Evolutionary conservation across 2,329 filamentous ascomycete genomes (phyloP), one percentile per base, ranked within the genome.

Genomic region (Xylariaceae sp.): DNA sequence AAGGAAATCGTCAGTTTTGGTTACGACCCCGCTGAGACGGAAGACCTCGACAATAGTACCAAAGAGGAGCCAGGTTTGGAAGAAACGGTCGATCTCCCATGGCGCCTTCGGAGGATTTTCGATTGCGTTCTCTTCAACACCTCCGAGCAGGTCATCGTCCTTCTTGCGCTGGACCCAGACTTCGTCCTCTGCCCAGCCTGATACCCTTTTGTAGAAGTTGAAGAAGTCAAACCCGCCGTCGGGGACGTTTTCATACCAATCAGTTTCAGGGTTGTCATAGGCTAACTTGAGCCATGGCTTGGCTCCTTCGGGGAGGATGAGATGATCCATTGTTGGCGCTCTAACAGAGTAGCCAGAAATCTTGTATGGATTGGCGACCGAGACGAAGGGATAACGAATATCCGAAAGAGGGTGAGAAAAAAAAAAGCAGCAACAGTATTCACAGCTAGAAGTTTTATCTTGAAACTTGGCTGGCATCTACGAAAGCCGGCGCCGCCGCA

Each of bases 231-330:
- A 21, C 8, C 37, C 37, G 13, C 37, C 37, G 15, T 41, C 37
- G 37, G 37, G 37, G 18, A 41, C 15, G 18, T 41, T 41, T 18
- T 41, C 37, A 41, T 41, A 41, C 37, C 37, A 41, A 10, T 15
- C 37, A 41, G 11, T 7, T 24, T 41, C 37, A 18, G 16, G 37
- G 20, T 24, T 24, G 18, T 41, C 37, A 18, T 41, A 41, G 15
- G 37, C 37, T 9, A 41, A 24, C 20, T 41, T 41, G 37, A 41
- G 37, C 37, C 37, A 41, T 36, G 33, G 33, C 33, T 36, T 36
- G 33, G 33, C 33, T 10, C 33, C 33, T 7, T 36, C 33, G 8
- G 33, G 33, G 33, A 36, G 33, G 16, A 36, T 36, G 15, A 36
- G 33, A 16, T 36, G 33, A 16, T 36, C 33, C 33, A 36, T 41